Percentiles rank a stretch among this genome's conserved stretches.
Conservation (phyloP, 257 asterid genomes). For the Henckelia pumila region DNA sequence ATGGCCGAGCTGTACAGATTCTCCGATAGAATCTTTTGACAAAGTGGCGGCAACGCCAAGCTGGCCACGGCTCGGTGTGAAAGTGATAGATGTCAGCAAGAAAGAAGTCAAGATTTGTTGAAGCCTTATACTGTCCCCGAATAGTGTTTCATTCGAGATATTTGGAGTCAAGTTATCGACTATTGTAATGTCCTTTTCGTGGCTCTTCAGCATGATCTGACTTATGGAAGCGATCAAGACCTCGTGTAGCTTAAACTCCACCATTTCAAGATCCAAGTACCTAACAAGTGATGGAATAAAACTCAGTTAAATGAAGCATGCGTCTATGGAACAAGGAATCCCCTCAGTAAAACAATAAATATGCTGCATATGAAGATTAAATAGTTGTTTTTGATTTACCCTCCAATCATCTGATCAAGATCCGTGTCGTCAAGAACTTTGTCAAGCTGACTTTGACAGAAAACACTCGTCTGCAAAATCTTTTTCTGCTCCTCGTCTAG, state of each 20-base stretch:
- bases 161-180: constrained; percentile 51
- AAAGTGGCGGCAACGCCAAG: constrained; percentile 55
- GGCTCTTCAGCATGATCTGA: constrained; percentile 85
- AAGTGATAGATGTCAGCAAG: constrained; percentile 53
- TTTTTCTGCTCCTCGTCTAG: constrained; percentile 72
- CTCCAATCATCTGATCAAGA: constrained; percentile 85
- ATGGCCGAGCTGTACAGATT: constrained; percentile 80
- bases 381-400: constrained; percentile 39
- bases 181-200: constrained; percentile 61
- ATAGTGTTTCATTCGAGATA: constrained; percentile 56
- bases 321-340: not conserved
- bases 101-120: constrained; percentile 86
- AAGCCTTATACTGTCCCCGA: constrained; percentile 82
- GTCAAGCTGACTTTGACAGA: constrained; percentile 81
- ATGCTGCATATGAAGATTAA: not conserved
- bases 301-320: not conserved
- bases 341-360: not conserved
- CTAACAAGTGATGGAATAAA: constrained; percentile 29
- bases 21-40: constrained; percentile 61
- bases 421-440: constrained; percentile 89
- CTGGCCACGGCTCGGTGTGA: constrained; percentile 72
- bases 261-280: constrained; percentile 92
- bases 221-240: constrained; percentile 78
- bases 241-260: constrained; percentile 75
- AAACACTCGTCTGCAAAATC: constrained; percentile 55